Conservation (phyloP, 2,329 filamentous ascomycete genomes). For the Pseudocercospora cruenta region DNA sequence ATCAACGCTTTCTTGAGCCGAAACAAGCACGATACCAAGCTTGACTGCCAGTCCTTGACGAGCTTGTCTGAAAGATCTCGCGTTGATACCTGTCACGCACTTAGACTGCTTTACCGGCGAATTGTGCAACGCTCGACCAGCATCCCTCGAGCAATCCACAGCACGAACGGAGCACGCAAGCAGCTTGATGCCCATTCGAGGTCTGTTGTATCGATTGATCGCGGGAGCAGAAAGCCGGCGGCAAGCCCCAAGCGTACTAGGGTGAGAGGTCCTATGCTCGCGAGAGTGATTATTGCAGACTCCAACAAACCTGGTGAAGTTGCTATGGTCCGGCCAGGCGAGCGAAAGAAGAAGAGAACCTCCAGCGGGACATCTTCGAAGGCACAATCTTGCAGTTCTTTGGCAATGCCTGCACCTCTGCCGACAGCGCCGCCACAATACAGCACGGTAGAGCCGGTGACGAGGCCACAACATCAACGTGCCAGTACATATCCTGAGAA, state of each 20-base stretch:
- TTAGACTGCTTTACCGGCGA: conserved; percentile 44
- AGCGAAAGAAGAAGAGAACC: conserved; percentile 26
- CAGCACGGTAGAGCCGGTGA: background rate
- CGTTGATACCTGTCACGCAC: conserved; percentile 48
- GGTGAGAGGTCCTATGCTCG: conserved; percentile 31
- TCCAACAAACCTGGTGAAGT: conserved; percentile 34
- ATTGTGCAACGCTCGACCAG: conserved; percentile 14
- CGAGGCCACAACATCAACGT: background rate
- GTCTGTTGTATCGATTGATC: background rate
- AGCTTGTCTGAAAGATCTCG: conserved; percentile 50
- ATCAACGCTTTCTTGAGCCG: conserved; percentile 49
- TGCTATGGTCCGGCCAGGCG: conserved; percentile 33
- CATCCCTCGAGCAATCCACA: background rate
- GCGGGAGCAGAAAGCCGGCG: background rate
- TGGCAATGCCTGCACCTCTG: conserved; percentile 7
- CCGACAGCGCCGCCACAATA: conserved; percentile 16
- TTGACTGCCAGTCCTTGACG: conserved; percentile 52
- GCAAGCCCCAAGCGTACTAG: conserved; percentile 20
- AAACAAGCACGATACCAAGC: conserved; percentile 36
- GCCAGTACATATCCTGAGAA: conserved; percentile 11
- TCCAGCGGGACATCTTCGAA: conserved; percentile 7
- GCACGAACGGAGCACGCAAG: background rate
- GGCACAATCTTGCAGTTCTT: conserved; percentile 14
- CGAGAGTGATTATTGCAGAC: conserved; percentile 36
- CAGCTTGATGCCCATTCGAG: background rate